Percentiles rank a stretch among this genome's conserved stretches.
These are phyloP conservation scores for Tetrapisispora fleetii DNA, from an alignment of 805 yeast species.

Conservation along the genomic window DNA sequence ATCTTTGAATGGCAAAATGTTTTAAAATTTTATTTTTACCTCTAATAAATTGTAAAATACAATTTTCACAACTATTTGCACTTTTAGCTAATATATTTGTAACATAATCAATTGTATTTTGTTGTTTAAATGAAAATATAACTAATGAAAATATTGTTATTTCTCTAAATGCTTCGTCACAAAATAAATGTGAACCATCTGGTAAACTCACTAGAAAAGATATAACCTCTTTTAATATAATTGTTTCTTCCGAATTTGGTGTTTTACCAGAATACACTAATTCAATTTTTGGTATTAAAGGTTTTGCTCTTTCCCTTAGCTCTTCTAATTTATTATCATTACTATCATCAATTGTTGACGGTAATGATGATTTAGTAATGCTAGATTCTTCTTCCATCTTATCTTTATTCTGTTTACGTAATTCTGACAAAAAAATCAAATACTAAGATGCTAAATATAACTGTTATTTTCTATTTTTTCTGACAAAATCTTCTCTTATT, in stretches of 20 bases:
- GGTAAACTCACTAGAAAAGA: conserved; percentile 27
- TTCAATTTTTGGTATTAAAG: conserved; percentile 11
- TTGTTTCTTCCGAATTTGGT: conserved; percentile 21
- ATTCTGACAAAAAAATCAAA: too few relatives aligned
- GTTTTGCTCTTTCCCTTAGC: background rate
- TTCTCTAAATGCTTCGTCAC: conserved; percentile 40
- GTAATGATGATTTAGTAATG: too few relatives aligned
- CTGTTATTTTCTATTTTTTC: too few relatives aligned
- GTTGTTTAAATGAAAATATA: conserved; percentile 47
- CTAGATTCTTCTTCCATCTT: too few relatives aligned
- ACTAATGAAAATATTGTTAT: conserved; percentile 47
- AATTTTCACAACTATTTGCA: conserved; percentile 41
- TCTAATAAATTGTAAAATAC: conserved; percentile 43
- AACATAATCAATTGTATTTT: conserved; percentile 37
- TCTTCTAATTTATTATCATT: background rate
- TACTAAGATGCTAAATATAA: too few relatives aligned
- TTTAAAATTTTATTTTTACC: conserved; percentile 43
- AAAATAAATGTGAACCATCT: conserved; percentile 41
- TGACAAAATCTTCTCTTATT: too few relatives aligned
- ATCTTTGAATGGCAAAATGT: conserved; percentile 42
- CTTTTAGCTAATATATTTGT: conserved; percentile 32
- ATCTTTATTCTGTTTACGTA: too few relatives aligned
- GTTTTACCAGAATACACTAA: conserved; percentile 23
- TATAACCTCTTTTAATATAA: conserved; percentile 32
- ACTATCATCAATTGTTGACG: too few relatives aligned